Percentiles rank a stretch among this genome's conserved stretches.
These are phyloP conservation scores for Vigna radiata DNA, from an alignment of 306 rosid genomes.

Conservation along the genomic window DNA sequence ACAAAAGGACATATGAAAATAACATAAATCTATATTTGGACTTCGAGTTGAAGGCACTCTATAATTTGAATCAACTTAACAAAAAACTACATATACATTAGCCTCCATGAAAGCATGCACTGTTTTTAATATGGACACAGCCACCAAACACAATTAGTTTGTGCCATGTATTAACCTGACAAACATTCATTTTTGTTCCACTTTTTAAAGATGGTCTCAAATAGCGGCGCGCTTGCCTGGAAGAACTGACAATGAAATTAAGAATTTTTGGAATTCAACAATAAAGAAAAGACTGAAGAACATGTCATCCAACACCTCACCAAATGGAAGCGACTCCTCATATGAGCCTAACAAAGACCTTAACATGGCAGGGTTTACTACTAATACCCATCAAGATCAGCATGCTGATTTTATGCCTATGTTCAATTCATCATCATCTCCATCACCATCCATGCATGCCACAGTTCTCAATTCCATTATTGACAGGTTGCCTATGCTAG, in stretches of 20 bases:
- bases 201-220: conserved; percentile 85
- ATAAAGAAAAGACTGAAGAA: conserved; percentile 88
- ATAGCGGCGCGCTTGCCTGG: conserved; percentile 94
- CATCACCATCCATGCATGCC: conserved; percentile 47
- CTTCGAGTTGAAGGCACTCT: conserved; percentile 59
- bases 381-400: conserved; percentile 14
- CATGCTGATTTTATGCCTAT: conserved; percentile 55
- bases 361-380: conserved; percentile 49
- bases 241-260: conserved; percentile 94
- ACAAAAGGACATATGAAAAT: conserved; percentile 44
- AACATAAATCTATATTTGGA: conserved; percentile 28
- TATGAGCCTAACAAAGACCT: conserved; percentile 49
- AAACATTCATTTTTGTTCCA: conserved; percentile 18
- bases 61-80: neutral
- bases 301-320: conserved; percentile 64
- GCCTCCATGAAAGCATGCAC: conserved; percentile 53
- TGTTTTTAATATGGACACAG: neutral
- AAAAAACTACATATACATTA: neutral
- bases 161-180: conserved; percentile 20
- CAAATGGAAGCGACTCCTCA: conserved; percentile 71
- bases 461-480: conserved; percentile 56
- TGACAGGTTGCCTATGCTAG: conserved; percentile 53
- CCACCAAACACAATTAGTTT: conserved; percentile 23
- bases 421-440: conserved; percentile 53
- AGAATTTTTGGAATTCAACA: conserved; percentile 97